Evolutionary conservation across 2,329 filamentous ascomycete genomes (phyloP).

Genomic region (Pseudogymnoascus sp.): DNA sequence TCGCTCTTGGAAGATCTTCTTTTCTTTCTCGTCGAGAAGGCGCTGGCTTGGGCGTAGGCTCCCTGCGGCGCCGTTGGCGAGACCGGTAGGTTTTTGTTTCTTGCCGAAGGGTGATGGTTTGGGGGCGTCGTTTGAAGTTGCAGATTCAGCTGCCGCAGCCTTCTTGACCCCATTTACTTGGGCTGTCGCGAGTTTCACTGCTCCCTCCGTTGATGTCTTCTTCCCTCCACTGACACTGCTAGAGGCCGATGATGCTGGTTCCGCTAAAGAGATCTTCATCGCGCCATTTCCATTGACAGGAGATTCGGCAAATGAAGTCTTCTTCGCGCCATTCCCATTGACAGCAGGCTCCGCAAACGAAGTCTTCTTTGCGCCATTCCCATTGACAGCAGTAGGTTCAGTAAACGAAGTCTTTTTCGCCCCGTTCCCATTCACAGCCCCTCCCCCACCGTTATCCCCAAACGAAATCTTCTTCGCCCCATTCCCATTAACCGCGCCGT

Average conservation of each 20-base stretch:
- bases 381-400: neutral
- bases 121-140: neutral
- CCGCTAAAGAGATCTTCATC: neutral
- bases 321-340: neutral
- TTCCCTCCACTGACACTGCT: neutral
- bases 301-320: neutral
- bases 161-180: neutral
- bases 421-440: neutral
- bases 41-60: neutral
- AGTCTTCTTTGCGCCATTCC: neutral
- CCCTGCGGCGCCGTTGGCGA: neutral
- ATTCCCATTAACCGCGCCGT: neutral
- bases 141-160: neutral
- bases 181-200: neutral
- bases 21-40: neutral
- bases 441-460: neutral
- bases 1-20: conserved; percentile 21
- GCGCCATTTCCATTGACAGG: neutral
- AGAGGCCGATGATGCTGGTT: neutral
- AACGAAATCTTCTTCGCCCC: neutral
- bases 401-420: neutral
- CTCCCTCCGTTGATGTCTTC: neutral
- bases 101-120: neutral
- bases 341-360: neutral
- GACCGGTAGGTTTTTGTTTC: neutral